Evolutionary conservation across 495 filamentous ascomycete genomes (phyloP), one percentile per base, ranked within the genome.

Genomic region (Penicillium odoratum): DNA sequence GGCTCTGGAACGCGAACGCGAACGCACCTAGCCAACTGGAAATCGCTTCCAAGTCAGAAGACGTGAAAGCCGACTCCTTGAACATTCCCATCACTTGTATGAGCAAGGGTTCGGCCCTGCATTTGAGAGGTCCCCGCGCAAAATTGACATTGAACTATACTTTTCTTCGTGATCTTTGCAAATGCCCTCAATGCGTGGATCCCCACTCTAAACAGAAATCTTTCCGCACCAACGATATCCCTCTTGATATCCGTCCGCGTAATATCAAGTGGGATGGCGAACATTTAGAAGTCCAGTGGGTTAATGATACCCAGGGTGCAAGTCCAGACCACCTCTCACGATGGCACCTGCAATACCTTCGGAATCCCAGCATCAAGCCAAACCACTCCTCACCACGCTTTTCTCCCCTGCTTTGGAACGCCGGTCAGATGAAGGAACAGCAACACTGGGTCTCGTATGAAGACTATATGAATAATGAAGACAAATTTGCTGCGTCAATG

Each of bases 141-240:
- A 10, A 33, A 15, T 21, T 47, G 6, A 43, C 16, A 6, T 33
- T 66, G 15, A 55, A 60, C n/a, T 65, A 70, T 33, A 52, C 83
- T 47, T 88, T 85, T 68, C 81, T 96, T 16, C 88, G 93, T 31
- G 93, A 98, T 66, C 64, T 81, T 40, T 98, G 93, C 69, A 63
- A 76, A 38, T 97, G 93, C 63, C 66, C 78, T 4, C 60, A 25
- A 3, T 97, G 93, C 70, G 80, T 93, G 42, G 85, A 96, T 69
- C 81, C 82, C 2, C 82, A 88, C 53, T 92, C 91, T 0, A 88
- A 85, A 53, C 93, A 98, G 66, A 93, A 93, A 70, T 84, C 81
- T 31, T 93, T 93, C 72, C 79, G 87, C 26, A 89, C 88, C 0
- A 75, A 77, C 44, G 88, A 95, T 40, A 87, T 97, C 29, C 87